Evolutionary conservation across 768 basidiomycete species (phyloP).

Genomic region (Austroboletus festivus): DNA sequence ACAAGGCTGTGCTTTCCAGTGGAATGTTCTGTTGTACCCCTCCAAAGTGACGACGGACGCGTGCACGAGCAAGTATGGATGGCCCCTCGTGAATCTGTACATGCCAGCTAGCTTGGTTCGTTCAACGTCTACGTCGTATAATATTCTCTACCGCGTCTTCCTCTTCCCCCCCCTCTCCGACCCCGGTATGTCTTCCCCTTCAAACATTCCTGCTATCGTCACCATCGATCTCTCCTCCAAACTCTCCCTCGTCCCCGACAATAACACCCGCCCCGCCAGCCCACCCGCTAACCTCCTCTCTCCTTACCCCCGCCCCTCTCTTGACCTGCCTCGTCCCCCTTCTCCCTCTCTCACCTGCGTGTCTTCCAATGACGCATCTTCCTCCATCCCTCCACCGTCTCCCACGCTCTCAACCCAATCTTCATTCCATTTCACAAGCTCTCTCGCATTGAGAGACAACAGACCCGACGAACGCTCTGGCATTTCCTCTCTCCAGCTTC

Average conservation of each 20-base stretch:
- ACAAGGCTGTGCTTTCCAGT: constrained; percentile 31
- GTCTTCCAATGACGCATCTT: constrained; percentile 43
- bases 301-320: constrained; percentile 25
- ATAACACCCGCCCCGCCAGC: background rate
- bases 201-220: constrained; percentile 34
- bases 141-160: background rate
- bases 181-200: constrained; percentile 17
- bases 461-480: constrained; percentile 57
- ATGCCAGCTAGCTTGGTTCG: too few species aligned
- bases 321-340: constrained; percentile 29
- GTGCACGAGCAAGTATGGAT: background rate
- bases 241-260: constrained; percentile 15
- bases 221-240: constrained; percentile 35
- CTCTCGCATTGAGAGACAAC: constrained; percentile 64
- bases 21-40: constrained; percentile 21
- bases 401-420: constrained; percentile 72
- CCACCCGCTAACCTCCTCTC: constrained; percentile 25
- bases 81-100: too few species aligned
- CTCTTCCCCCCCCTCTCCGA: background rate
- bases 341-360: constrained; percentile 32
- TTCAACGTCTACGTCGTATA: too few species aligned
- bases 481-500: constrained; percentile 48
- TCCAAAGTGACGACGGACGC: background rate
- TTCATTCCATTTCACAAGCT: constrained; percentile 54
- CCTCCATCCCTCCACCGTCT: constrained; percentile 55